These are phyloP conservation scores for Monosporascus sp. DNA, from an alignment of 2,329 filamentous ascomycete genomes.

Conservation along the genomic window DNA sequence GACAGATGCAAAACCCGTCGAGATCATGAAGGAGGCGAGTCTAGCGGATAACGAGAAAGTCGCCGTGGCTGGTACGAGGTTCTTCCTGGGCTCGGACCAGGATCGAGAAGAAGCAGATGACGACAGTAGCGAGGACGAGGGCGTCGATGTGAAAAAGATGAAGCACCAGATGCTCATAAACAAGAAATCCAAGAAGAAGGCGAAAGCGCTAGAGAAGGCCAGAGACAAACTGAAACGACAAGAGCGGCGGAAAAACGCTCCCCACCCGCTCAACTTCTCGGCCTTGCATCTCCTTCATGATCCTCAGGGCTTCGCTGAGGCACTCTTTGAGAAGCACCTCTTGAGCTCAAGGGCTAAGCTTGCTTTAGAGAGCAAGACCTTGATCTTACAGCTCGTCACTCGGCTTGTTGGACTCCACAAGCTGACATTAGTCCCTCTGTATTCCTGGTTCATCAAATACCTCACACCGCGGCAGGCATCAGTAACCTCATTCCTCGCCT, in stretches of 20 bases:
- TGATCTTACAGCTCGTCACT: slow-evolving; percentile 87
- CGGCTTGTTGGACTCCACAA: slow-evolving; percentile 89
- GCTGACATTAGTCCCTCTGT: slow-evolving; percentile 81
- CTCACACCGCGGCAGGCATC: slow-evolving; percentile 82
- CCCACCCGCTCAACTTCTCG: slow-evolving; percentile 90
- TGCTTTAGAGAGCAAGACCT: slow-evolving; percentile 79
- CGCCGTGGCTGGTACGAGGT: slow-evolving; percentile 76
- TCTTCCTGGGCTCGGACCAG: slow-evolving; percentile 94
- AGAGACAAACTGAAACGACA: slow-evolving; percentile 74
- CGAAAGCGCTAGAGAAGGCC: slow-evolving; percentile 72
- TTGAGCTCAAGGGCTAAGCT: slow-evolving; percentile 82
- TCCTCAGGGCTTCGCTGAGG: slow-evolving; percentile 88
- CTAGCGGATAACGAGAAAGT: slow-evolving; percentile 92
- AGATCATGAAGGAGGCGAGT: slow-evolving; percentile 93
- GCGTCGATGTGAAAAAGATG: slow-evolving; percentile 71
- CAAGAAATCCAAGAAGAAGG: slow-evolving; percentile 91
- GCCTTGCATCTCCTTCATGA: slow-evolving; percentile 91
- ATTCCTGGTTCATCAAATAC: slow-evolving; percentile 94
- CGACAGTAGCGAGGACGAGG: slow-evolving; percentile 77
- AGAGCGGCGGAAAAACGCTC: slow-evolving; percentile 82
- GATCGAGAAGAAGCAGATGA: slow-evolving; percentile 91
- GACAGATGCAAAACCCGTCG: slow-evolving; percentile 91
- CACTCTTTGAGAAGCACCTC: slow-evolving; percentile 83
- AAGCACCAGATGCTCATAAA: slow-evolving; percentile 86
- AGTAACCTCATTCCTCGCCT: slow-evolving; percentile 90